Conservation (phyloP, 768 basidiomycete genomes). For the Mycena indigotica region DNA sequence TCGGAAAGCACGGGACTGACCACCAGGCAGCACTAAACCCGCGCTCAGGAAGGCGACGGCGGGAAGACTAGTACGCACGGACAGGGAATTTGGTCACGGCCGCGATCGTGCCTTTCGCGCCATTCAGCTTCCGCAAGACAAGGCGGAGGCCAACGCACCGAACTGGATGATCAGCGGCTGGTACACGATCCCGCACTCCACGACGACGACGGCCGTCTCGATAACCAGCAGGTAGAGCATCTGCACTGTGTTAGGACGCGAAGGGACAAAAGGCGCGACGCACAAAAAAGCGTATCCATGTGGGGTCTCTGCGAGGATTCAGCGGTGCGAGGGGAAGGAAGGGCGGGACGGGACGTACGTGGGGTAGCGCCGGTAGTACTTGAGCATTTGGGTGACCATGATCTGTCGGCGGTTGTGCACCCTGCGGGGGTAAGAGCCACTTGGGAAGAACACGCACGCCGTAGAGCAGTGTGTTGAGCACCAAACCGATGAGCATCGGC, state of each 20-base stretch:
- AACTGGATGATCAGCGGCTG: neutral
- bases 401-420: neutral
- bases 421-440: neutral
- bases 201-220: neutral
- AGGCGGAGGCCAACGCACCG: neutral
- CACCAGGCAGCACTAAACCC: neutral
- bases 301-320: neutral
- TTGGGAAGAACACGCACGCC: neutral
- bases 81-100: neutral
- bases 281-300: neutral
- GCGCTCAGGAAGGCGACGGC: neutral
- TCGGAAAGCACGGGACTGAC: neutral
- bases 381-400: neutral
- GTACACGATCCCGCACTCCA: neutral
- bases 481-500: neutral
- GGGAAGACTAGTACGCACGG: neutral
- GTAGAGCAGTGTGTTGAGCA: neutral
- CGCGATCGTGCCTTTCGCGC: neutral
- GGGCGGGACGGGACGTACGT: neutral
- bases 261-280: neutral
- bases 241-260: neutral
- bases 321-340: neutral
- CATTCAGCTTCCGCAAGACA: neutral
- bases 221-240: neutral
- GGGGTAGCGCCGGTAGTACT: neutral